Conservation (phyloP, 2,329 filamentous ascomycete species). For the Camptophora hylomeconis region DNA sequence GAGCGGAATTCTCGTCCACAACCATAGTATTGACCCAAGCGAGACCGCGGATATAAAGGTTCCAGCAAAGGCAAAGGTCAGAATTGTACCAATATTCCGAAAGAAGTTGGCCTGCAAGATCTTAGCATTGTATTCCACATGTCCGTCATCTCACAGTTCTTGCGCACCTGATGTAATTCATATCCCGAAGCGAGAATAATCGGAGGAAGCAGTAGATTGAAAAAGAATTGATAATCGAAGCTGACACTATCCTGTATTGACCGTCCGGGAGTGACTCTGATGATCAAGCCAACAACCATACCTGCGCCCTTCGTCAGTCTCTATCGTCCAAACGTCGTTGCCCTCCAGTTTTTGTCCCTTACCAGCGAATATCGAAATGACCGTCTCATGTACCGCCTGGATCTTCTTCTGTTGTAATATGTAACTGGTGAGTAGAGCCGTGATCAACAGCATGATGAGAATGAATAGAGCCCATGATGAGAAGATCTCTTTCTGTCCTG, state of each 20-base stretch:
- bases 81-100: conserved; percentile 89
- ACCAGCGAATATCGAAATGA: conserved; percentile 96
- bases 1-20: conserved; percentile 78
- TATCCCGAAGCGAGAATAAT: conserved; percentile 97
- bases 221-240: conserved; percentile 99
- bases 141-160: too few species aligned
- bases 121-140: neutral
- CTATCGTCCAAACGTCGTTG: too few species aligned
- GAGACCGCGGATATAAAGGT: conserved; percentile 97
- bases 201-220: conserved; percentile 94
- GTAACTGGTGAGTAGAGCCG: conserved; percentile 93
- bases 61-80: conserved; percentile 94
- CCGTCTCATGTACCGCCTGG: conserved; percentile 93
- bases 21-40: conserved; percentile 72
- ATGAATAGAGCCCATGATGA: conserved; percentile 97
- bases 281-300: conserved; percentile 85
- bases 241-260: conserved; percentile 82
- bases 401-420: conserved; percentile 93
- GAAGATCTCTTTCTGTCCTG: conserved; percentile 83
- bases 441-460: conserved; percentile 82
- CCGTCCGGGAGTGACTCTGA: conserved; percentile 67
- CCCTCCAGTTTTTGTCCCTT: too few species aligned
- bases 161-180: conserved; percentile 74
- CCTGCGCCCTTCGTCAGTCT: conserved; percentile 38
- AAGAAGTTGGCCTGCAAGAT: conserved; percentile 72